phyloP scores from a whole-genome alignment of 2,329 filamentous ascomycete genomes.

The Sporothrix pseudoabietina region DNA sequence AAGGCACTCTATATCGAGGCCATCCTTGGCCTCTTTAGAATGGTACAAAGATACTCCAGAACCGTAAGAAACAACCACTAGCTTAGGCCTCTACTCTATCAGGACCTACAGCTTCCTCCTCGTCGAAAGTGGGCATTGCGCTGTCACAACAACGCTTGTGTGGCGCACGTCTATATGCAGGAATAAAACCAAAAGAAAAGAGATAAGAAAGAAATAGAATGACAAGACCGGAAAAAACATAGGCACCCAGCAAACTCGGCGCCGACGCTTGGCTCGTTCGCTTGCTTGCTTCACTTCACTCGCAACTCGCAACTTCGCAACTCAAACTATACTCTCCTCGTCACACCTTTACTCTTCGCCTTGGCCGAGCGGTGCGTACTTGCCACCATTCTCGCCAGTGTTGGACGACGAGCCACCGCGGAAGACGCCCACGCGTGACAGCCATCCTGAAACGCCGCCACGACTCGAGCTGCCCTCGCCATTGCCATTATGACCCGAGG shows the following conservation, averaged over 20 bases:
- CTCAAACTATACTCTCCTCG: background rate
- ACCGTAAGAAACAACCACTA: background rate
- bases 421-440: slow-evolving; percentile 46
- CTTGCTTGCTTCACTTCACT: background rate
- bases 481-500: slow-evolving; percentile 35
- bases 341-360: slow-evolving; percentile 41
- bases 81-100: background rate
- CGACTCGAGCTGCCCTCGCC: slow-evolving; percentile 41
- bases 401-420: slow-evolving; percentile 42
- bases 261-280: slow-evolving; percentile 18
- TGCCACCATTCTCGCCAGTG: slow-evolving; percentile 41
- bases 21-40: slow-evolving; percentile 15
- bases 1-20: background rate
- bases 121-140: background rate
- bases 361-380: slow-evolving; percentile 48
- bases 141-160: slow-evolving; percentile 16
- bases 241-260: slow-evolving; percentile 17
- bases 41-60: background rate
- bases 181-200: background rate
- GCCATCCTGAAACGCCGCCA: slow-evolving; percentile 53
- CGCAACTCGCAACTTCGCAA: background rate
- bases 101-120: background rate
- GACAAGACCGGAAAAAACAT: slow-evolving; percentile 12
- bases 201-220: background rate
- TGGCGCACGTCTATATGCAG: slow-evolving; percentile 18